These are phyloP conservation scores for Scedosporium aurantiacum DNA, from an alignment of 2,329 filamentous ascomycete species.

Conservation along the genomic window DNA sequence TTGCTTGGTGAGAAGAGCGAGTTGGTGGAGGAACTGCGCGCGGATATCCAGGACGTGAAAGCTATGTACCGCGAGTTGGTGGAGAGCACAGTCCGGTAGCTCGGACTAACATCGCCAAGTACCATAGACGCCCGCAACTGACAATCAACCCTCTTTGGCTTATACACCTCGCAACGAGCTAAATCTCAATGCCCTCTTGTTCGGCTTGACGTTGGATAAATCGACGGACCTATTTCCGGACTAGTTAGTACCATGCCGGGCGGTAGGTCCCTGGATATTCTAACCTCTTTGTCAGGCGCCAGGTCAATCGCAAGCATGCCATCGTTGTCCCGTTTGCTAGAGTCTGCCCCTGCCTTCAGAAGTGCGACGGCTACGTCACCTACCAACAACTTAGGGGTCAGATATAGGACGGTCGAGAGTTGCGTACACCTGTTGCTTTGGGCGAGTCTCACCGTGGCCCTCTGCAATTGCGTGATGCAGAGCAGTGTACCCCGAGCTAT, in stretches of 20 bases:
- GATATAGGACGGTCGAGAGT: background rate
- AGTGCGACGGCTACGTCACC: conserved; percentile 74
- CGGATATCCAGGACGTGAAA: conserved; percentile 88
- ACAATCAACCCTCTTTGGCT: background rate
- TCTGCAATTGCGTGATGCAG: conserved; percentile 81
- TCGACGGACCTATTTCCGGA: conserved; percentile 46
- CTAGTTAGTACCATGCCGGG: background rate
- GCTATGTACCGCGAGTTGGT: conserved; percentile 91
- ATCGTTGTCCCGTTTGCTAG: conserved; percentile 62
- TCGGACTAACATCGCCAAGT: background rate
- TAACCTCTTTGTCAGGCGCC: conserved; percentile 74
- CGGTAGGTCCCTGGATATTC: conserved; percentile 14
- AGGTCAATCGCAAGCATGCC: conserved; percentile 66
- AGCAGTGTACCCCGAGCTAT: conserved; percentile 74
- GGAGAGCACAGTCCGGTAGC: conserved; percentile 65
- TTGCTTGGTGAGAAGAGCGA: conserved; percentile 97
- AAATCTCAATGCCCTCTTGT: conserved; percentile 65
- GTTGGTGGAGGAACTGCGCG: conserved; percentile 77
- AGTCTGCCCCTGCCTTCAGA: conserved; percentile 75
- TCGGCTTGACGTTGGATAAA: conserved; percentile 73
- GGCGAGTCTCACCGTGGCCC: conserved; percentile 44
- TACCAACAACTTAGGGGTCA: conserved; percentile 15
- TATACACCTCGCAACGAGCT: conserved; percentile 1
- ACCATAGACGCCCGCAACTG: background rate
- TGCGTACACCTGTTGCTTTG: background rate